Base-by-base conservation (phyloP, 768 basidiomycete species). In the Suillus fuscotomentosus region DNA sequence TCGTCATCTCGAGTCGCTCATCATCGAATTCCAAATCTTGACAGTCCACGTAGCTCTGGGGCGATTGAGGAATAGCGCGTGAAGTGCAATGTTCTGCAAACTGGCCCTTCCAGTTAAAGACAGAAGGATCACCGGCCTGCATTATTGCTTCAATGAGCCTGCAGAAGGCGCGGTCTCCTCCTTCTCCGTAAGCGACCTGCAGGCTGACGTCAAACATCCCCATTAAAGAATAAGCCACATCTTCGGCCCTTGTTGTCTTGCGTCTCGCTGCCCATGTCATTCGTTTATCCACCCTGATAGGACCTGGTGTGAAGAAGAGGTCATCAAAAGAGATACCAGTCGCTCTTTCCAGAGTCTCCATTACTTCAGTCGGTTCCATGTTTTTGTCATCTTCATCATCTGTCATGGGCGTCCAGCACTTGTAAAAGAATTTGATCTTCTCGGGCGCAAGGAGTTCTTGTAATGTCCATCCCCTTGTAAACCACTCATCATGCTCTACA, bases 201-300 rank as follows among this genome's bases (percentile, higher is more conserved):
- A 70, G 36, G 43, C 56, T 56, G 31, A 67, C 66, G 27, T 63
- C 60, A 50, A 70, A 65, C 7, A 70, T 43, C 6, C 64, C 68
- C 57, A 70, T 55, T 17, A 70, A 43, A 6, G 65, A 67, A 47
- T 69, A 70, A 15, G 68, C 66, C 38, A 43, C 56, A 51, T 70
- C 69, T 59, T 69, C 68, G n/a, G 47, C 54, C 24, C 66, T 50
- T 34, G 66, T 67, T 38, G 69, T 70, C 27, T 53, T 67, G 42
- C 68, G 47, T n/a, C 59, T 59, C 6, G 69, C 63, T 22, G 68
- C 69, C 69, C 69, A 69, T 9, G 22, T 59, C 50, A 70, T 63
- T 13, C 61, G 39, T 22, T 60, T 54, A 36, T 36, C 53, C 10
- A 38, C 36, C 36, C 36, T 38, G 36, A 38, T 38, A 38, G 36